Base-by-base conservation (phyloP, 2,329 filamentous ascomycete genomes). In the Aspergillus sojae region DNA sequence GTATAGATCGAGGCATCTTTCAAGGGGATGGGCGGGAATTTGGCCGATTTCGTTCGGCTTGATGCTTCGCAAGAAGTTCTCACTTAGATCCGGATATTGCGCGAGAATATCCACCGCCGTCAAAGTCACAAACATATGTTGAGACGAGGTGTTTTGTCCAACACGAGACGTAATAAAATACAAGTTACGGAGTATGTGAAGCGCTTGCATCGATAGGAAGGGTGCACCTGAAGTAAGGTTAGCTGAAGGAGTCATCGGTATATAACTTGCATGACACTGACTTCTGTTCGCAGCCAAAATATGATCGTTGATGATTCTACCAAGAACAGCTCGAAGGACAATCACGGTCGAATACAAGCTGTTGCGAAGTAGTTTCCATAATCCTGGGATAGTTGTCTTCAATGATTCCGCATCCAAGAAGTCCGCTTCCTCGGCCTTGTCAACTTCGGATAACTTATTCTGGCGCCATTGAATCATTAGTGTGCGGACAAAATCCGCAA, bases 111-210 rank as follows among this genome's bases (percentile, higher is more conserved):
- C 94, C 66, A 97, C 88, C 4, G 93, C 89, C 1, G 91, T 88
- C 26, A 96, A 84, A 71, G 93, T 93, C 30, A 92, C 89, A 73
- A 97, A 97, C 1, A 86, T 88, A 77, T 96, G 94, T 62, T 92
- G 91, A 60, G 94, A 92, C 71, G 96, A 96, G 1, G 88, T 85
- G 65, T 86, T 87, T 61, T 90, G 88, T 23, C 90, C 89, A 61
- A 91, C 85, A 45, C 91, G 86, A 16, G 88, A 89, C 0, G 92
- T 92, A 65, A 97, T 88, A 75, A 97, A 97, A 77, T 89, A 92
- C 23, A 96, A 80, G 71, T 92, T 90, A 32, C 92, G 88, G 12
- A 97, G 85, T 14, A 87, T 88, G 65, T 90, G 88, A 19, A 97
- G 83, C 1, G 89, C 87, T 74, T 91, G 91, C 53, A 87, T 82